These are phyloP conservation scores for Yamadazyma triangularis DNA, from an alignment of 1,139 yeast genomes.

Conservation along the genomic window DNA sequence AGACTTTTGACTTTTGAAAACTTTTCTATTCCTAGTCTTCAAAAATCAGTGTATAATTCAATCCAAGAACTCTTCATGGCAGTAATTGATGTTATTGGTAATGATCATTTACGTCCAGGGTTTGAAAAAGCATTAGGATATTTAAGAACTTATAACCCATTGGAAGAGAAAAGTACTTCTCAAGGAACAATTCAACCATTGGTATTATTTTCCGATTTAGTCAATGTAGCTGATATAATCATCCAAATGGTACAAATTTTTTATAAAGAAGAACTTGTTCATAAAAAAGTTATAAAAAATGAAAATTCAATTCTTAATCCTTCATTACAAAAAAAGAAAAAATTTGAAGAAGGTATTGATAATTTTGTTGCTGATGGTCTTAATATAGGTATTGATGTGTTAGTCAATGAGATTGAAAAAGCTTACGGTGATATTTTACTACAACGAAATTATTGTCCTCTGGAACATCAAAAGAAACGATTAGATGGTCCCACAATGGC, in stretches of 20 bases:
- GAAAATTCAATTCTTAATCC: conserved; percentile 77
- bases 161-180: conserved; percentile 8
- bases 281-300: conserved; percentile 56
- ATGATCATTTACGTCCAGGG: conserved; percentile 72
- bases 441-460: conserved; percentile 7
- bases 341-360: conserved; percentile 77
- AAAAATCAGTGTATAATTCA: conserved; percentile 27
- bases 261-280: conserved; percentile 78
- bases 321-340: conserved; percentile 74
- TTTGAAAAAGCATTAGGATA: conserved; percentile 75
- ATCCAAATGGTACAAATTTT: conserved; percentile 91
- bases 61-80: conserved; percentile 62
- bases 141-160: conserved; percentile 66
- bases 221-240: conserved; percentile 87
- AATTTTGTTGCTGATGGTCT: conserved; percentile 90
- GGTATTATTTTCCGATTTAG: conserved; percentile 81
- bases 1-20: conserved; percentile 31
- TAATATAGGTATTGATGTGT: conserved; percentile 82
- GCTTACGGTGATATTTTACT: conserved; percentile 17
- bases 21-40: conserved; percentile 29
- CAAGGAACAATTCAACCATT: conserved; percentile 67
- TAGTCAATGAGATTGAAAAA: conserved; percentile 67
- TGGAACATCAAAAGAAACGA: not conserved
- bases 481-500: conserved; percentile 62
- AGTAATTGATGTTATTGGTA: conserved; percentile 61